phyloP scores from a whole-genome alignment of 352 stramenopile species.

The Phytophthora pluvialis region DNA sequence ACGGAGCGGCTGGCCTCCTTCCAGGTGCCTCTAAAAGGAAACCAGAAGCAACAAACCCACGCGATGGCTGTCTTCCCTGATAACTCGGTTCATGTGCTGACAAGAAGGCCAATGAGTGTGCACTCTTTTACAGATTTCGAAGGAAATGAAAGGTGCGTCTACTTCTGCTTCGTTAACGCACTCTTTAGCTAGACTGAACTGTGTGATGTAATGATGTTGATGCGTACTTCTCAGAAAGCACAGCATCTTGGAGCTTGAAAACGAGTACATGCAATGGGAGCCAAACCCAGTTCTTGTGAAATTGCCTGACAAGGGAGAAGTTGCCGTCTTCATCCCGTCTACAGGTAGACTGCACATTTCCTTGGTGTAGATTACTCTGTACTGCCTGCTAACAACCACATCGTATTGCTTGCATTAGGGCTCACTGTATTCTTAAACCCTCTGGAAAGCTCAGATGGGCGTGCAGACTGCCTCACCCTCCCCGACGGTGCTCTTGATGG shows the following conservation, averaged over 20 bases:
- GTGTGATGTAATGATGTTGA: neutral
- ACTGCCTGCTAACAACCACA: neutral
- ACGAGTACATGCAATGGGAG: constrained; percentile 74
- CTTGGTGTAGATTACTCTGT: neutral
- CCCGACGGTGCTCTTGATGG: constrained; percentile 62
- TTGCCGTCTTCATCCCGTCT: constrained; percentile 67
- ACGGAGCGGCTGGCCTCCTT: constrained; percentile 76
- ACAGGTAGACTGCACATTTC: constrained; percentile 35
- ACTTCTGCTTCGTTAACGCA: neutral
- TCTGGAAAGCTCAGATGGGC: constrained; percentile 44
- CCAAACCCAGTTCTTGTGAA: constrained; percentile 53
- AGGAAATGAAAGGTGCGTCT: constrained; percentile 38
- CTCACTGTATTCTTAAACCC: constrained; percentile 58
- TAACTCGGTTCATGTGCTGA: constrained; percentile 70
- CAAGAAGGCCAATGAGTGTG: constrained; percentile 56
- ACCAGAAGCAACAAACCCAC: constrained; percentile 62
- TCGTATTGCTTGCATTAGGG: constrained; percentile 25
- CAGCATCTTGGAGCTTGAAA: constrained; percentile 67
- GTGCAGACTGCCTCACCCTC: constrained; percentile 57
- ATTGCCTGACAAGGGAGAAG: constrained; percentile 45
- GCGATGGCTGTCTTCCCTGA: constrained; percentile 62
- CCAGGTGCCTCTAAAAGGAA: constrained; percentile 60
- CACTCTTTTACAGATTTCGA: constrained; percentile 71
- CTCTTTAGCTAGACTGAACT: neutral
- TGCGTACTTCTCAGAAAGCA: constrained; percentile 39